Evolutionary conservation across 2,329 filamentous ascomycete genomes (phyloP).

Genomic region (Saccharata proteae): DNA sequence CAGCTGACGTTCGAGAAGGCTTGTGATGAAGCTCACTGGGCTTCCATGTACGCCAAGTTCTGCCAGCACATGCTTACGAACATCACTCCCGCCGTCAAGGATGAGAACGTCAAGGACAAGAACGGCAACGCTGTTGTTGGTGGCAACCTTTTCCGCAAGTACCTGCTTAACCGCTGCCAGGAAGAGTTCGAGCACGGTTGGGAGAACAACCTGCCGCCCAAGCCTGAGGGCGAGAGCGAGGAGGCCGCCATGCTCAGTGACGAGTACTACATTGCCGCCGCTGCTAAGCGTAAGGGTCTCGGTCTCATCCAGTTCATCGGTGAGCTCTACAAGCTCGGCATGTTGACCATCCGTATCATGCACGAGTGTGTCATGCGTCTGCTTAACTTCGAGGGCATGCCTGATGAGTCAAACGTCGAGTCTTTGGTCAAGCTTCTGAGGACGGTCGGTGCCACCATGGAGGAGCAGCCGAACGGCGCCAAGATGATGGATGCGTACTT

Average conservation of each 20-base stretch:
- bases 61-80: conserved; percentile 92
- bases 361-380: conserved; percentile 97
- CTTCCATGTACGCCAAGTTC: conserved; percentile 97
- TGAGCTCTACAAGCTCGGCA: conserved; percentile 95
- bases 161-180: conserved; percentile 94
- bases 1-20: conserved; percentile 99
- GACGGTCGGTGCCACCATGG: conserved; percentile 82
- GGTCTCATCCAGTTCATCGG: conserved; percentile 98
- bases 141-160: conserved; percentile 93
- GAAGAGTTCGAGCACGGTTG: conserved; percentile 98
- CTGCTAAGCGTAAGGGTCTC: conserved; percentile 90
- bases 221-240: conserved; percentile 57
- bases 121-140: conserved; percentile 77
- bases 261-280: conserved; percentile 88
- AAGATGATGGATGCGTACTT: conserved; percentile 93
- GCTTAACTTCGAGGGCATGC: conserved; percentile 84
- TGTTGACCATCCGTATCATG: conserved; percentile 99
- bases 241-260: conserved; percentile 83
- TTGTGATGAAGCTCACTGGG: conserved; percentile 96
- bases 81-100: conserved; percentile 89
- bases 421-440: conserved; percentile 85
- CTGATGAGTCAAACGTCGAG: conserved; percentile 93
- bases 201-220: conserved; percentile 73
- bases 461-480: conserved; percentile 65
- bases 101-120: conserved; percentile 90